phyloP scores from a whole-genome alignment of 2,329 filamentous ascomycete genomes.

The Coniella lustricola region DNA sequence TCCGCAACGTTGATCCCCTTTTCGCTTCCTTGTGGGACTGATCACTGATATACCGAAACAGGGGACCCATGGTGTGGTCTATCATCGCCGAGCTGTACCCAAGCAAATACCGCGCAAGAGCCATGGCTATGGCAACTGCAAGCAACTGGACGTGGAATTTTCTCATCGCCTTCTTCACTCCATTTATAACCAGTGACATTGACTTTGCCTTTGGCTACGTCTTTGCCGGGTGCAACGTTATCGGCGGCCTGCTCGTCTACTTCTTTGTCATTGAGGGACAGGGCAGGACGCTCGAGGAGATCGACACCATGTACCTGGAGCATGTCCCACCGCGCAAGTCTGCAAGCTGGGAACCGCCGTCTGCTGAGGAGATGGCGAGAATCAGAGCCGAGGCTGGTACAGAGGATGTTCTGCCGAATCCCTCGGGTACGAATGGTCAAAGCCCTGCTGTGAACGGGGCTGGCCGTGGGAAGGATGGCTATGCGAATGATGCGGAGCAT shows the following conservation, averaged over 20 bases:
- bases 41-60: too few relatives aligned
- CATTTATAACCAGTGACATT: slow-evolving; percentile 67
- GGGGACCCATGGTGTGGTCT: slow-evolving; percentile 59
- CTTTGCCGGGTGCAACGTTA: slow-evolving; percentile 64
- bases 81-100: slow-evolving; percentile 60
- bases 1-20: too few relatives aligned
- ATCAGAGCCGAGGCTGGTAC: slow-evolving; percentile 36
- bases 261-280: slow-evolving; percentile 73
- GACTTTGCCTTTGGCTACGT: slow-evolving; percentile 70
- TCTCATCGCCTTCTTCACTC: slow-evolving; percentile 69
- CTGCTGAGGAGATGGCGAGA: slow-evolving; percentile 35
- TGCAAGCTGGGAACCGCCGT: slow-evolving; percentile 42
- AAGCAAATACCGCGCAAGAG: slow-evolving; percentile 52
- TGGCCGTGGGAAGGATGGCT: not conserved
- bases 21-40: too few relatives aligned
- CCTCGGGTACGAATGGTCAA: too few relatives aligned
- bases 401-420: slow-evolving; percentile 17
- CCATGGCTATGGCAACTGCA: slow-evolving; percentile 53
- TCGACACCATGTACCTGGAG: slow-evolving; percentile 71
- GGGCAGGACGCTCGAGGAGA: slow-evolving; percentile 68
- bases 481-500: not conserved
- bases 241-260: slow-evolving; percentile 60
- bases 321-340: slow-evolving; percentile 58
- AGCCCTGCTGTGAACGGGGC: too few relatives aligned
- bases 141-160: slow-evolving; percentile 70